Evolutionary conservation across 257 asterid species (phyloP).

Genomic region (Ballota nigra): DNA sequence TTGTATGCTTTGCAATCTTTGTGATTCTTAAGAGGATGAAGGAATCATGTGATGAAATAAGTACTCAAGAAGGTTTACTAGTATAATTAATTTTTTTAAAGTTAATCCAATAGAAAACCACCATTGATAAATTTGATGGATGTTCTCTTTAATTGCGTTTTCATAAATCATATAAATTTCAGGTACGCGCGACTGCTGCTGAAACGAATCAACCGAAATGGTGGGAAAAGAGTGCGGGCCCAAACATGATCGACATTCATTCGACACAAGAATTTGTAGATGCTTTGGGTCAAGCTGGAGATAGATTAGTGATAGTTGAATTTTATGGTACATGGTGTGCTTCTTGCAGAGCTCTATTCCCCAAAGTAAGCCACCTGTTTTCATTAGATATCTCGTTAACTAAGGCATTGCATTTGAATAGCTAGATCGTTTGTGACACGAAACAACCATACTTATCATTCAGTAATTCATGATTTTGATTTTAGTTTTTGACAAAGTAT

Average conservation of each 20-base stretch:
- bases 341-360: slow-evolving; percentile 79
- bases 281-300: slow-evolving; percentile 76
- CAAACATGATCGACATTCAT: slow-evolving; percentile 75
- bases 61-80: background rate
- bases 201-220: slow-evolving; percentile 63
- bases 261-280: slow-evolving; percentile 66
- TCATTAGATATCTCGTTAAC: background rate
- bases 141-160: background rate
- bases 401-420: too few species aligned
- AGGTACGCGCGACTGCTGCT: slow-evolving; percentile 55
- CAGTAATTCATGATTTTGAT: background rate
- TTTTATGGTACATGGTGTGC: slow-evolving; percentile 88
- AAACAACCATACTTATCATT: background rate
- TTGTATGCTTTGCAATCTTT: background rate
- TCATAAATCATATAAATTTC: background rate
- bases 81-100: background rate
- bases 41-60: background rate
- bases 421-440: background rate
- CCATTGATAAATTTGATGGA: background rate
- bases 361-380: slow-evolving; percentile 49
- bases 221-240: slow-evolving; percentile 77
- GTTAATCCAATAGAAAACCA: background rate
- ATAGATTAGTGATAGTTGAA: slow-evolving; percentile 71
- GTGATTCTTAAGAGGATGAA: background rate
- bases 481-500: too few species aligned